These are phyloP conservation scores for Xylariaceae sp. DNA, from an alignment of 2,329 filamentous ascomycete species.

Conservation along the genomic window DNA sequence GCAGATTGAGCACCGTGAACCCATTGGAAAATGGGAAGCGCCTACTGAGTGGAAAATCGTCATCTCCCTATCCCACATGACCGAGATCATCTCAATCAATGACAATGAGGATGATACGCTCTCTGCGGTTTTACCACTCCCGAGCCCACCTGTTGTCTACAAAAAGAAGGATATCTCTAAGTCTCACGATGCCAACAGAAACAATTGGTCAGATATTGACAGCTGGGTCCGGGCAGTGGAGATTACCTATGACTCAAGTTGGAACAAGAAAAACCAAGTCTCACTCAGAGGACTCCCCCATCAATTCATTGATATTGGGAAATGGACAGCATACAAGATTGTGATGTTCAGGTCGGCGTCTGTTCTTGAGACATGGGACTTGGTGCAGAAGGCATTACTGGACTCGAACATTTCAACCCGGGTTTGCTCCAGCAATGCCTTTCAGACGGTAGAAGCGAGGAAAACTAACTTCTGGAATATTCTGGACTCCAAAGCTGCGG, in stretches of 20 bases:
- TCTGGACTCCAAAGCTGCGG: slow-evolving; percentile 32
- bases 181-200: slow-evolving; percentile 30
- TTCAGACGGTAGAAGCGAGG: slow-evolving; percentile 37
- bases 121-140: slow-evolving; percentile 41
- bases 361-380: slow-evolving; percentile 32
- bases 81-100: slow-evolving; percentile 38
- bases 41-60: slow-evolving; percentile 36
- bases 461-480: slow-evolving; percentile 38
- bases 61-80: slow-evolving; percentile 45
- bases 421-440: slow-evolving; percentile 31
- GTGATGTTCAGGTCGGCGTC: slow-evolving; percentile 32
- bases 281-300: slow-evolving; percentile 37
- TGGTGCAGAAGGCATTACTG: slow-evolving; percentile 52
- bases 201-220: slow-evolving; percentile 39
- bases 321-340: slow-evolving; percentile 55
- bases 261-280: slow-evolving; percentile 34
- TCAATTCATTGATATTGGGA: slow-evolving; percentile 48
- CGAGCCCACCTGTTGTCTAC: slow-evolving; percentile 47
- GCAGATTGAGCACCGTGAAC: slow-evolving; percentile 12
- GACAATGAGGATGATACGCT: slow-evolving; percentile 31
- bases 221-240: slow-evolving; percentile 48
- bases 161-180: slow-evolving; percentile 33
- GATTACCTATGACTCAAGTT: slow-evolving; percentile 36
- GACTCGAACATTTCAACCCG: slow-evolving; percentile 68
- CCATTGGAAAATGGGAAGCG: slow-evolving; percentile 16